Base-by-base conservation (phyloP, 306 rosid genomes). In the Delonix regia region DNA sequence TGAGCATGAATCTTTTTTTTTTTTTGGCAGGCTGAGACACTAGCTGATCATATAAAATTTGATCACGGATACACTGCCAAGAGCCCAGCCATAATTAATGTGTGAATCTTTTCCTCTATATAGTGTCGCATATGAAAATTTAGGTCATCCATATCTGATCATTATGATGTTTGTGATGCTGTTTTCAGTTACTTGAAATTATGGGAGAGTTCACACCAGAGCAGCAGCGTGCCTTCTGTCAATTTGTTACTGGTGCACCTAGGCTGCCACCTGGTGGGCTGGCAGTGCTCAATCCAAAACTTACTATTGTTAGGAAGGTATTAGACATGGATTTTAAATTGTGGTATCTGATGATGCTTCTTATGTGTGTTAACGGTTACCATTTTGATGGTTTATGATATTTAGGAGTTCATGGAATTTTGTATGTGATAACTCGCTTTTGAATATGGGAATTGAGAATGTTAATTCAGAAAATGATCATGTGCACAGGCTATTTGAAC, bases 221-320 rank as follows among this genome's bases (percentile, higher is more conserved):
- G 65, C 97, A 89, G 86, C 97, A 94, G 85, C 92, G 94, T 2
- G 89, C 97, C 64, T 94, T 94, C 84, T 94, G 97, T 82, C 97
- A 94, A 80, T 94, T 94, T 84, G 97, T 94, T 64, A 94, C 97
- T 76, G 97, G 97, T 78, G 97, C 98, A 74, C 98, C 97, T 56
- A 88, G 91, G 86, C 88, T 94, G 48, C 94, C 98, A 5, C 93
- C 97, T 79, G 98, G 98, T 81, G 98, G 98, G 70, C 79, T 94
- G 79, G 91, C 97, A 1, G 94, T 90, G 76, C 84, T 94, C 76
- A 94, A 92, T 83, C 98, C 98, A 34, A 94, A 89, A 83, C 78
- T 92, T 76, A 94, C 97, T 3, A 94, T 94, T 66, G 98, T 94
- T 87, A 90, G 97, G 77, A 94, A 94, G 98, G 98, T 94, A 87